phyloP scores from a whole-genome alignment of 768 basidiomycete species.

The Termitomyces sp. region DNA sequence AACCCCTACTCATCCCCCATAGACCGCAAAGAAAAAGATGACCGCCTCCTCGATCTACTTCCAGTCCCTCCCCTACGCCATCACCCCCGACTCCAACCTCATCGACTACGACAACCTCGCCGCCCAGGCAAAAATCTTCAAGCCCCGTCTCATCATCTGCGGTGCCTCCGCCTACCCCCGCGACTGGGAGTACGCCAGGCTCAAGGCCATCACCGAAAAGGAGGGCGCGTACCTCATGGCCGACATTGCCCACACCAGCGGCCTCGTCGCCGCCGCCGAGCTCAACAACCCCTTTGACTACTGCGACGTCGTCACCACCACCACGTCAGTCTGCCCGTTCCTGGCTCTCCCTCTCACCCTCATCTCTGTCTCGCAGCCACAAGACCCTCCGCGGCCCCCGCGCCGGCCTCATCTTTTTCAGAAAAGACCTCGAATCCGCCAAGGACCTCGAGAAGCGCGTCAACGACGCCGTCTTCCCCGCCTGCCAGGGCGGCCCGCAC shows the following conservation, averaged over 20 bases:
- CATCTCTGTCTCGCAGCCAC: conserved; percentile 48
- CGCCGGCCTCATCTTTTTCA: conserved; percentile 98
- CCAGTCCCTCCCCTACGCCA: conserved; percentile 93
- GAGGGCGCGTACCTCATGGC: conserved; percentile 93
- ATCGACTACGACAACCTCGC: conserved; percentile 84
- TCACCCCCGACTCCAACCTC: conserved; percentile 77
- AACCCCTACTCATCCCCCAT: conserved; percentile 1
- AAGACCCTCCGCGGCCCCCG: conserved; percentile 98
- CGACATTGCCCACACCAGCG: conserved; percentile 97
- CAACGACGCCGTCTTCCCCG: conserved; percentile 98
- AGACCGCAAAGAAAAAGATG: conserved; percentile 99
- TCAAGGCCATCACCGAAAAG: conserved; percentile 77
- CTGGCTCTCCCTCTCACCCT: not conserved
- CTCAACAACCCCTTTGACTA: conserved; percentile 89
- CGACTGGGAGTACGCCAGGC: conserved; percentile 90
- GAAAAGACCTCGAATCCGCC: conserved; percentile 78
- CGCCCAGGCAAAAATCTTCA: conserved; percentile 89
- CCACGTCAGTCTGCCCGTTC: conserved; percentile 55
- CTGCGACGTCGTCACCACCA: conserved; percentile 98
- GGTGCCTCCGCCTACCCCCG: conserved; percentile 98
- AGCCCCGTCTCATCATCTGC: conserved; percentile 92
- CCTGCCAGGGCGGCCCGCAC: conserved; percentile 99
- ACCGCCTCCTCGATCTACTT: conserved; percentile 99
- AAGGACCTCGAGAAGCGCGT: conserved; percentile 93
- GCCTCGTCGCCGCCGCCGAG: conserved; percentile 89